Conservation (phyloP, 306 rosid genomes). For the Cucumis melo region DNA sequence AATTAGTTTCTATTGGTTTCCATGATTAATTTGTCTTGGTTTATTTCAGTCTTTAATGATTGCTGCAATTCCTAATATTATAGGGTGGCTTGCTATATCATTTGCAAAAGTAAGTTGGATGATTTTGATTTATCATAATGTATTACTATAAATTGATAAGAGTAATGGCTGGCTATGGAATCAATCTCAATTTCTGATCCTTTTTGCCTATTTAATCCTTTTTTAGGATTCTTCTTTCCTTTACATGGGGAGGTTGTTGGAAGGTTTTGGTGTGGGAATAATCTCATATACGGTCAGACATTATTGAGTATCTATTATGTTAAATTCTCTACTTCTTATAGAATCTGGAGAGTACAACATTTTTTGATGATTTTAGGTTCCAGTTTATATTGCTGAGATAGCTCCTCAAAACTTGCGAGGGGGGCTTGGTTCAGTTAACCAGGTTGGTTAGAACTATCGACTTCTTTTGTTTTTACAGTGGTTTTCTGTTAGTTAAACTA, state of each 20-base stretch:
- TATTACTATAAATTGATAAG: not conserved
- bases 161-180: not conserved
- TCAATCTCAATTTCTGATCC: not conserved
- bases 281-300: conserved; percentile 71
- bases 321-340: not conserved
- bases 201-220: not conserved
- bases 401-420: conserved; percentile 82
- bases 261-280: conserved; percentile 92
- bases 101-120: conserved; percentile 58
- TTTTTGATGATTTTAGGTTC: conserved; percentile 34
- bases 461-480: not conserved
- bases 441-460: conserved; percentile 28
- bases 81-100: conserved; percentile 84
- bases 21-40: conserved; percentile 8
- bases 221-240: conserved; percentile 58
- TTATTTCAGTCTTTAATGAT: conserved; percentile 70
- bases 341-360: not conserved
- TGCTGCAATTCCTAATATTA: conserved; percentile 81
- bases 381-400: conserved; percentile 84
- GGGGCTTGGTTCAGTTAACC: conserved; percentile 71
- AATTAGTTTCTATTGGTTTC: not conserved
- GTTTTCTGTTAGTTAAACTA: not conserved
- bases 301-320: not conserved
- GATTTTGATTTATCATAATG: not conserved
- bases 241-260: conserved; percentile 74